These are phyloP conservation scores for Magnusiomyces fungicola DNA, from an alignment of 1,139 yeast genomes.

Conservation along the genomic window DNA sequence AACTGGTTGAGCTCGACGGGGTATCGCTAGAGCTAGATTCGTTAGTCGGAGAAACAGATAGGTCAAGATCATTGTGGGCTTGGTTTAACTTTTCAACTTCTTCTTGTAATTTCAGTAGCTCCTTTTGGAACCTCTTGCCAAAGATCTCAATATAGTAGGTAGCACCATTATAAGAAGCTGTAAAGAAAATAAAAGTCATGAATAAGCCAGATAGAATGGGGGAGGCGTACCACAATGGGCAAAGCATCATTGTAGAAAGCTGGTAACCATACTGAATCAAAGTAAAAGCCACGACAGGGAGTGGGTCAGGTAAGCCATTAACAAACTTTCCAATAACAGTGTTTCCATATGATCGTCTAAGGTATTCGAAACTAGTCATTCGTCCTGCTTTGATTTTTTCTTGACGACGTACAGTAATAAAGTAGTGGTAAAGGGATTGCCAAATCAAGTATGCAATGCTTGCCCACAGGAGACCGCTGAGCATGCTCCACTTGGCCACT, in stretches of 20 bases:
- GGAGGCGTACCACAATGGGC: conserved; percentile 78
- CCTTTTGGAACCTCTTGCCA: conserved; percentile 74
- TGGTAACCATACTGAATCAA: conserved; percentile 83
- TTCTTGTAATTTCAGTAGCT: conserved; percentile 58
- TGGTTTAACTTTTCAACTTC: conserved; percentile 45
- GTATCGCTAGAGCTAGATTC: not conserved
- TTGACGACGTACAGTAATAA: conserved; percentile 72
- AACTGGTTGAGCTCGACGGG: too few relatives aligned
- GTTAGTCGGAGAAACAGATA: not conserved
- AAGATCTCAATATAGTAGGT: conserved; percentile 88
- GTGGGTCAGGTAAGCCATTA: conserved; percentile 71
- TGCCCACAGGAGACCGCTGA: conserved; percentile 69
- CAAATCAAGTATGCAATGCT: conserved; percentile 82
- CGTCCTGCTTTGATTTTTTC: conserved; percentile 80
- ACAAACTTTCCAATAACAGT: conserved; percentile 69
- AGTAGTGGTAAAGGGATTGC: conserved; percentile 87
- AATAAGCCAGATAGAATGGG: conserved; percentile 62
- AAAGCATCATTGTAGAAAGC: conserved; percentile 76
- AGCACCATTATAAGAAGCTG: conserved; percentile 90
- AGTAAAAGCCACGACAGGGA: conserved; percentile 81
- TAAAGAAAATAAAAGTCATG: conserved; percentile 59
- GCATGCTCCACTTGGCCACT: conserved; percentile 60
- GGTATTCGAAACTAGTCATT: conserved; percentile 80
- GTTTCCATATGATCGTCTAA: conserved; percentile 63
- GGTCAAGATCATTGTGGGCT: not conserved